Base-by-base conservation (phyloP, 768 basidiomycete genomes). In the Boletus subparvulus region DNA sequence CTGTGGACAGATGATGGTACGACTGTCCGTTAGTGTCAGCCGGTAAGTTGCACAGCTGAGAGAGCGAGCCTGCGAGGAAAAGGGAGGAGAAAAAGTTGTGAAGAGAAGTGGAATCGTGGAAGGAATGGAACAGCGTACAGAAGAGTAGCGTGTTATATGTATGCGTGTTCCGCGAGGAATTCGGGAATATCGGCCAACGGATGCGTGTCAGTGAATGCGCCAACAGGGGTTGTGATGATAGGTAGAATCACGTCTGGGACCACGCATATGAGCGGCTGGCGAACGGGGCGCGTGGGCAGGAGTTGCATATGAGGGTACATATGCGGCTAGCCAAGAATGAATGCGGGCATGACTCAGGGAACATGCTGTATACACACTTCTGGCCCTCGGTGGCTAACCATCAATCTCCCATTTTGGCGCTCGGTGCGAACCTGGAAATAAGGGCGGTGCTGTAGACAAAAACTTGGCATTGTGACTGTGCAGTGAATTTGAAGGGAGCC, bases 111-210 rank as follows among this genome's bases (percentile, higher is more conserved):
- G 60, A 32, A 59, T 37, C 42, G 62, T 50, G 56, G 51, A 49
- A 47, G 45, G 51, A 56, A 58, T 45, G 48, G 50, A 62, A 58
- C 39, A 17, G 44, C 58, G 24, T n/a, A 53, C 54, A 32, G 50
- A 42, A 37, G 51, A 47, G 50, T 21, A 50, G 40, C 43, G 41
- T 59, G 52, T 61, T 68, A 68, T 69, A 67, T 67, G 66, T 47
- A 50, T 21, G 61, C 54, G 59, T 59, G 55, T 61, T 61, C 50
- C 48, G 39, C 42, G 39, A 61, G 50, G 66, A 54, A 47, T 28
- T 40, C 50, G 47, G 55, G 54, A 41, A 37, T 42, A 66, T 58
- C 51, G 41, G 57, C 19, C 30, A 43, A 28, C 24, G 48, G 35
- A 40, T 35, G 56, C 56, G 57, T 64, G 64, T 36, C 33, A 40